phyloP scores from a whole-genome alignment of 768 basidiomycete species.

The Nevesoporus exiguus region DNA sequence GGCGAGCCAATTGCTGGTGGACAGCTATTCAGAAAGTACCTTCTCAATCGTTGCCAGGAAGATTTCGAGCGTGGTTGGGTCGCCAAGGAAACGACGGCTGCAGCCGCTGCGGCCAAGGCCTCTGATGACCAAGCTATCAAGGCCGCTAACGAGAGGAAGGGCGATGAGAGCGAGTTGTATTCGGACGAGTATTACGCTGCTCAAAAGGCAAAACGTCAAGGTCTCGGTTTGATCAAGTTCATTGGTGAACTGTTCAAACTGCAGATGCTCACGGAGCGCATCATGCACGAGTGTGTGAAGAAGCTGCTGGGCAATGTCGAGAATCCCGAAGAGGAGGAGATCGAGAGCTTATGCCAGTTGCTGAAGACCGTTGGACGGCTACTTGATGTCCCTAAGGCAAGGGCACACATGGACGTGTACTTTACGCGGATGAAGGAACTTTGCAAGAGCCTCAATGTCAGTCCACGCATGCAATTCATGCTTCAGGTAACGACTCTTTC shows the following conservation, averaged over 20 bases:
- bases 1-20: constrained; percentile 92
- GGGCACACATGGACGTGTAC: constrained; percentile 88
- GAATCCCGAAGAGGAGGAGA: constrained; percentile 96
- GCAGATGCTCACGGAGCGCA: constrained; percentile 96
- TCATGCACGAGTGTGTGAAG: constrained; percentile 99
- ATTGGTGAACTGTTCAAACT: constrained; percentile 98
- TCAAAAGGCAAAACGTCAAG: constrained; percentile 95
- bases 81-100: constrained; percentile 80
- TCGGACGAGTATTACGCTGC: constrained; percentile 96
- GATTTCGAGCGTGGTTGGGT: constrained; percentile 98
- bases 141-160: constrained; percentile 59
- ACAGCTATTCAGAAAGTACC: constrained; percentile 93
- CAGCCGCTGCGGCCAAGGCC: constrained; percentile 81
- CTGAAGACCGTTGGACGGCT: constrained; percentile 82
- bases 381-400: constrained; percentile 79
- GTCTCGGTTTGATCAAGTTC: constrained; percentile 95
- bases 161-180: constrained; percentile 69
- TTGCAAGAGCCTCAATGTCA: constrained; percentile 67
- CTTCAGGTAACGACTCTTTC: constrained; percentile 60
- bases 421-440: constrained; percentile 88
- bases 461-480: constrained; percentile 92
- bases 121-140: constrained; percentile 80
- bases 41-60: constrained; percentile 94
- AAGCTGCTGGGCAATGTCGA: constrained; percentile 91
- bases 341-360: constrained; percentile 93